phyloP scores from a whole-genome alignment of 2,329 filamentous ascomycete genomes.

The Trichoderma pleuroti region DNA sequence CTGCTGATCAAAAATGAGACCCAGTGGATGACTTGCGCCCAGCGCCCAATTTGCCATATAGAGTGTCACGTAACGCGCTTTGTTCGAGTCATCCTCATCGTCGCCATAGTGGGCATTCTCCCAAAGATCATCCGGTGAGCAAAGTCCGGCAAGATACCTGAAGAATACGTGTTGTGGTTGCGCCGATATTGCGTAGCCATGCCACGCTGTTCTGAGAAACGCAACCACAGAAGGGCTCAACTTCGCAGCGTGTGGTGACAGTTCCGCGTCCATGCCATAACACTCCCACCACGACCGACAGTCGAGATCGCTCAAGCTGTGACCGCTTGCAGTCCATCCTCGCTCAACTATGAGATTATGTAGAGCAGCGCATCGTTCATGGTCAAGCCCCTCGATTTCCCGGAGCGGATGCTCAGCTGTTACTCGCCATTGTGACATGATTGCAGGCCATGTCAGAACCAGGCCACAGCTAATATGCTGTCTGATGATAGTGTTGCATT shows the following conservation, averaged over 20 bases:
- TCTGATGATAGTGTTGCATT: not conserved
- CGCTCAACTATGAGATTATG: conserved; percentile 14
- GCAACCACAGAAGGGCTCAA: conserved; percentile 2
- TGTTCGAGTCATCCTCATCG: conserved; percentile 8
- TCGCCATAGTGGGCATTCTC: not conserved
- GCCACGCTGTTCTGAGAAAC: conserved; percentile 4
- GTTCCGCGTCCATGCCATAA: not conserved
- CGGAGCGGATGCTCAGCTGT: conserved; percentile 9
- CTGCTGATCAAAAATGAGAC: conserved; percentile 9
- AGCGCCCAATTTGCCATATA: conserved; percentile 15
- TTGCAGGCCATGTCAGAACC: not conserved
- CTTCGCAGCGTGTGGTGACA: conserved; percentile 1
- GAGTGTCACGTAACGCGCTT: conserved; percentile 7
- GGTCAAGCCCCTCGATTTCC: conserved; percentile 1
- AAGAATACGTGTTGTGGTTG: conserved; percentile 4
- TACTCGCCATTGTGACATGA: conserved; percentile 10
- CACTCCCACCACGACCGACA: conserved; percentile 11
- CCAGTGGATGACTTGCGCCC: conserved; percentile 4
- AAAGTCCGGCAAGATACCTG: not conserved
- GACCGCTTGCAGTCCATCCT: conserved; percentile 13
- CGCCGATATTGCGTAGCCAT: not conserved
- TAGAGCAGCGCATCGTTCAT: conserved; percentile 12
- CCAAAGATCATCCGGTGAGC: conserved; percentile 5
- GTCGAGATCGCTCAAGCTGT: conserved; percentile 2
- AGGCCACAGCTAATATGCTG: not conserved